phyloP scores from a whole-genome alignment of 345 rosid species.

The Clarkia xantiana region DNA sequence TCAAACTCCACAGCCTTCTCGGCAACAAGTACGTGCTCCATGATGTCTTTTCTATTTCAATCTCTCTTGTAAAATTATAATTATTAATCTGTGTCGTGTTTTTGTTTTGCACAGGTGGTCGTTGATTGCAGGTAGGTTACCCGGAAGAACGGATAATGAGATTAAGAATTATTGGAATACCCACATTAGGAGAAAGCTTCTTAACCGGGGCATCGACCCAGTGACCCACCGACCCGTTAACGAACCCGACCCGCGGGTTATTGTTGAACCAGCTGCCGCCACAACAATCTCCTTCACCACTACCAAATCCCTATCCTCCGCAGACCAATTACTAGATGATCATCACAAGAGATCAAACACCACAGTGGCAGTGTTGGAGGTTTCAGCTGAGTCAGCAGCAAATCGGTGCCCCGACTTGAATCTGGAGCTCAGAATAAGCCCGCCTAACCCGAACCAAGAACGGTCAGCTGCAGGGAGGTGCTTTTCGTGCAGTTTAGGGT shows the following conservation, averaged over 20 bases:
- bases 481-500: conserved; percentile 25
- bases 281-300: conserved; percentile 12
- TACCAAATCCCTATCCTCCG: no score
- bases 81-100: no score
- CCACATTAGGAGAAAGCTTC: conserved; percentile 69
- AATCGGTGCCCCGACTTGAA: conserved; percentile 29
- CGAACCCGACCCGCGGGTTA: conserved; percentile 16
- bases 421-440: conserved; percentile 37
- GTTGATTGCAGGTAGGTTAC: conserved; percentile 62
- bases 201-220: conserved; percentile 69
- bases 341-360: not conserved
- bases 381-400: not conserved
- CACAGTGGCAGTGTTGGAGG: not conserved
- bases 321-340: conserved; percentile 12
- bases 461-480: conserved; percentile 17
- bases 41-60: no score
- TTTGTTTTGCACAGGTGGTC: conserved; percentile 52
- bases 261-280: no score
- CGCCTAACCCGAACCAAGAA: conserved; percentile 15
- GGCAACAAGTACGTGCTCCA: conserved; percentile 65
- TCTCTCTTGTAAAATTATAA: no score
- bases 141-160: conserved; percentile 78
- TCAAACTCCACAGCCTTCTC: conserved; percentile 62
- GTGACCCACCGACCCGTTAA: conserved; percentile 50
- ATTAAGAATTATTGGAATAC: conserved; percentile 86